A percentile compares a stretch with the other conserved stretches of the same genome.
Evolutionary conservation across 2,329 filamentous ascomycete genomes (phyloP).

Genomic region (Beauveria bassiana): DNA sequence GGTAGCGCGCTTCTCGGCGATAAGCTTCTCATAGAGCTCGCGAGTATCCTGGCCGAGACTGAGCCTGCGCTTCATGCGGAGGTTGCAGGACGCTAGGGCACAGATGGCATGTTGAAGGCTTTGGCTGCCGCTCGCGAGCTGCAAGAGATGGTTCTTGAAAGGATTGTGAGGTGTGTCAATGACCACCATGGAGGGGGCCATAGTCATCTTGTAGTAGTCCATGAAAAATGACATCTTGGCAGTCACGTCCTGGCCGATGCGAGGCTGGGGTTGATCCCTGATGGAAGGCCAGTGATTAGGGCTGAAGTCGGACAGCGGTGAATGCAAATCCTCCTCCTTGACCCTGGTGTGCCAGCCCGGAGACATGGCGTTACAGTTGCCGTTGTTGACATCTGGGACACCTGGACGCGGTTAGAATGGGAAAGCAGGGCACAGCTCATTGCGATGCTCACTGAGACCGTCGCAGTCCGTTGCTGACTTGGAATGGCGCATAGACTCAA

Average conservation of each 20-base stretch:
- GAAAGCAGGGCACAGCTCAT: slow-evolving; percentile 27
- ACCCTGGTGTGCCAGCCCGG: slow-evolving; percentile 38
- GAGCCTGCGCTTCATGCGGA: slow-evolving; percentile 73
- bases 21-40: slow-evolving; percentile 39
- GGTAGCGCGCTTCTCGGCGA: slow-evolving; percentile 37
- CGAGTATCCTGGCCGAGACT: slow-evolving; percentile 50
- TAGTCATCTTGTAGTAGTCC: slow-evolving; percentile 88
- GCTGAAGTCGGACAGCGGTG: slow-evolving; percentile 35
- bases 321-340: slow-evolving; percentile 37
- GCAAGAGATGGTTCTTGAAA: slow-evolving; percentile 74
- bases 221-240: slow-evolving; percentile 81
- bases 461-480: slow-evolving; percentile 38
- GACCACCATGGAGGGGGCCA: slow-evolving; percentile 85
- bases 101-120: slow-evolving; percentile 91
- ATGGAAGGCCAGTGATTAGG: slow-evolving; percentile 41
- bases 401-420: slow-evolving; percentile 33
- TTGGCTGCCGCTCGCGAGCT: slow-evolving; percentile 67
- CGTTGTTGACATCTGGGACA: slow-evolving; percentile 44
- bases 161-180: slow-evolving; percentile 83
- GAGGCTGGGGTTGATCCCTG: slow-evolving; percentile 38
- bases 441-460: slow-evolving; percentile 42
- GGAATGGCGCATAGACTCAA: slow-evolving; percentile 43
- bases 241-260: slow-evolving; percentile 56
- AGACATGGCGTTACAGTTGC: slow-evolving; percentile 39
- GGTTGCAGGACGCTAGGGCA: slow-evolving; percentile 79